phyloP scores from a whole-genome alignment of 768 basidiomycete genomes.

The Boletus tylopilopsis region DNA sequence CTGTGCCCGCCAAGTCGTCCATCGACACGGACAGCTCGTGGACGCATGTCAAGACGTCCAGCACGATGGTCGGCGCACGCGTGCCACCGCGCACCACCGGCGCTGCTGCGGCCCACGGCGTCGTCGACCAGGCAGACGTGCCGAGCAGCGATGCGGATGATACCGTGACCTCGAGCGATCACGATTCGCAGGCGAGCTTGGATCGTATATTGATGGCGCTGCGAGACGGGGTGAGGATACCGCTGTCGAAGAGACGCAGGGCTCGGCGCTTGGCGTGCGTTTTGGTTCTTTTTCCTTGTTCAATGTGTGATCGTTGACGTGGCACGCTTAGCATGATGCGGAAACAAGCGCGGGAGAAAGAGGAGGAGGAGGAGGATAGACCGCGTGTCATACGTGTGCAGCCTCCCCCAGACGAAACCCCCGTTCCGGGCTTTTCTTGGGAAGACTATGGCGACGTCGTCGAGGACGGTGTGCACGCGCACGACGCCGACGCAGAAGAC shows the following conservation, averaged over 20 bases:
- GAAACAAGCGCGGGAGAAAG: too few species aligned
- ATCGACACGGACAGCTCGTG: slow-evolving; percentile 59
- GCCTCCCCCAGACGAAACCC: slow-evolving; percentile 52
- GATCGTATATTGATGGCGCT: too few species aligned
- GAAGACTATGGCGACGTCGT: slow-evolving; percentile 72
- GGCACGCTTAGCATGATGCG: slow-evolving; percentile 48
- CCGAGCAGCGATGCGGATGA: slow-evolving; percentile 52
- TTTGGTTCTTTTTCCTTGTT: too few species aligned
- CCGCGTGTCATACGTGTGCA: slow-evolving; percentile 69
- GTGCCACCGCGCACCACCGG: slow-evolving; percentile 46
- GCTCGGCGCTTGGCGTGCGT: too few species aligned
- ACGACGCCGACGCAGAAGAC: slow-evolving; percentile 67
- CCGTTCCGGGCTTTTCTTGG: slow-evolving; percentile 68
- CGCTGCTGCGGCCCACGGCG: too few species aligned
- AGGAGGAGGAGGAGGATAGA: too few species aligned
- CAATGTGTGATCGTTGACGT: too few species aligned
- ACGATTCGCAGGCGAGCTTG: too few species aligned
- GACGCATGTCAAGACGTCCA: slow-evolving; percentile 50
- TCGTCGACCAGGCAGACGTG: slow-evolving; percentile 18
- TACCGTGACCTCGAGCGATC: slow-evolving; percentile 47
- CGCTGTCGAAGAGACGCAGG: too few species aligned
- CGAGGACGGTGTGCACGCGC: slow-evolving; percentile 35
- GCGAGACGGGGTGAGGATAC: too few species aligned
- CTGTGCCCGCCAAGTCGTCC: slow-evolving; percentile 15
- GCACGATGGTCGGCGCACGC: slow-evolving; percentile 18